Percentiles rank a stretch among this genome's conserved stretches.
phyloP scores from a whole-genome alignment of 75 land plant species.

The Chamaecyparis obtusa region DNA sequence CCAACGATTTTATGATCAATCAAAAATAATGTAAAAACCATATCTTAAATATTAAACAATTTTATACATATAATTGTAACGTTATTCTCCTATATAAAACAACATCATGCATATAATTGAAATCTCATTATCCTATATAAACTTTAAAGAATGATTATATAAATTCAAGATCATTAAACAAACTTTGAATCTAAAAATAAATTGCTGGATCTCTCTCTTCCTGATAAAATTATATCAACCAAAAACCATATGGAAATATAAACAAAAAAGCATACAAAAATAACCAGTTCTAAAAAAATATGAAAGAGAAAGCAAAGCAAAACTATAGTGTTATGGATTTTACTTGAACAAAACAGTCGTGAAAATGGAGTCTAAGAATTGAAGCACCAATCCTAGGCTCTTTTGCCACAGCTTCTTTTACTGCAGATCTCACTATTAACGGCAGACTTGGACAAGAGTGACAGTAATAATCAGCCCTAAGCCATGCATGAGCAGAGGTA shows the following conservation, averaged over 20 bases:
- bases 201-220: background rate
- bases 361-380: background rate
- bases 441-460: background rate
- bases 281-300: background rate
- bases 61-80: too few relatives aligned
- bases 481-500: background rate
- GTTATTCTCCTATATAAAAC: too few relatives aligned
- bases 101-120: too few relatives aligned
- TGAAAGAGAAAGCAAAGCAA: background rate
- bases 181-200: too few relatives aligned
- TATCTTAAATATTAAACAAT: too few relatives aligned
- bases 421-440: background rate
- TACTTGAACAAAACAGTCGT: background rate
- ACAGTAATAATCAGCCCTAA: background rate
- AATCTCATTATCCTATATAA: too few relatives aligned
- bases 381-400: background rate
- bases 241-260: too few relatives aligned
- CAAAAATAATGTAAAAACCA: too few relatives aligned
- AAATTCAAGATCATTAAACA: too few relatives aligned
- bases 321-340: background rate
- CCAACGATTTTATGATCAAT: too few relatives aligned
- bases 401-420: background rate
- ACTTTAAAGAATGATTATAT: too few relatives aligned
- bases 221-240: background rate
- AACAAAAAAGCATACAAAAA: background rate